These are phyloP conservation scores for Sporothrix dimorphospora DNA, from an alignment of 2,329 filamentous ascomycete species.

Conservation along the genomic window DNA sequence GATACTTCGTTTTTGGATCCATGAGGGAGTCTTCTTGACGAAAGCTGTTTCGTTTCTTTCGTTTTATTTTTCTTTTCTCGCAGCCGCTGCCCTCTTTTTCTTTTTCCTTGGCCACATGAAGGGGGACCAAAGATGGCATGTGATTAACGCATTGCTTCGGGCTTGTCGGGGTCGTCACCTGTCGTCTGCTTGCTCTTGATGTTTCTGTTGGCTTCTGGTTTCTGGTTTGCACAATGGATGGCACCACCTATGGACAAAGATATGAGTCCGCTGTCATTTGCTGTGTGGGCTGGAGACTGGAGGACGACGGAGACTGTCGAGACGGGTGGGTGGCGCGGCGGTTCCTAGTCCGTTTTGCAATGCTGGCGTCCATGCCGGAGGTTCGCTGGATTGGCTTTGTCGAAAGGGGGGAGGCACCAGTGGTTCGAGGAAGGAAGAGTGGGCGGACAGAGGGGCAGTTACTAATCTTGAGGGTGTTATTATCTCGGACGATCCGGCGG, in stretches of 20 bases:
- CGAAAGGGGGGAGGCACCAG: not conserved
- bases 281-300: constrained; percentile 7
- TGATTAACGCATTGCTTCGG: constrained; percentile 33
- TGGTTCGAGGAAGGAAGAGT: not conserved
- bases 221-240: constrained; percentile 16
- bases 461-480: constrained; percentile 22
- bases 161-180: constrained; percentile 30
- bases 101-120: constrained; percentile 18
- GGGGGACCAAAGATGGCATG: constrained; percentile 15
- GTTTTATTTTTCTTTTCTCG: not conserved
- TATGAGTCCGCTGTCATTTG: constrained; percentile 73
- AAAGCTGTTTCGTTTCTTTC: constrained; percentile 17
- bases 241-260: constrained; percentile 70
- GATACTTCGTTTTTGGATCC: constrained; percentile 5
- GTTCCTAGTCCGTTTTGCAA: constrained; percentile 17
- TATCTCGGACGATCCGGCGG: constrained; percentile 28
- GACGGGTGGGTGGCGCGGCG: constrained; percentile 30
- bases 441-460: not conserved
- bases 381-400: constrained; percentile 24
- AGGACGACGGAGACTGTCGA: constrained; percentile 32
- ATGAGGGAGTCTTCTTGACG: constrained; percentile 30
- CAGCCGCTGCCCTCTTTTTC: not conserved
- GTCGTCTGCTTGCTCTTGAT: not conserved
- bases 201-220: constrained; percentile 41
- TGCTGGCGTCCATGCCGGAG: constrained; percentile 26